A percentile compares a stretch with the other conserved stretches of the same genome.
Evolutionary conservation across 257 asterid genomes (phyloP).

Genomic region (Solanum infundibuliforme): DNA sequence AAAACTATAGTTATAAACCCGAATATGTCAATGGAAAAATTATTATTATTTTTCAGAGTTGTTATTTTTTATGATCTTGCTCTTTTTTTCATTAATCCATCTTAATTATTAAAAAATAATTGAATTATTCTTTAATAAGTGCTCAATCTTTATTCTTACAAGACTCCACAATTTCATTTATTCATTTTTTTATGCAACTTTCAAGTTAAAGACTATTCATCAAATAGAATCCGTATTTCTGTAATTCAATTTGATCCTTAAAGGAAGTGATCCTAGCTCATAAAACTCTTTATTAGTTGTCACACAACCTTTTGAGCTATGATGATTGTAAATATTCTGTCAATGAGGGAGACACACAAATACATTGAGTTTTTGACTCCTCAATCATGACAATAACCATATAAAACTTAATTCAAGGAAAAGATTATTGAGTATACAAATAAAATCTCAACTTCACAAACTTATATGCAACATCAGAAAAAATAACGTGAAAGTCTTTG

Average conservation of each 20-base stretch:
- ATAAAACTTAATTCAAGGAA: too few species aligned
- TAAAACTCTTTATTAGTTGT: not conserved
- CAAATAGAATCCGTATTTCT: not conserved
- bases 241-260: not conserved
- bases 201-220: not conserved
- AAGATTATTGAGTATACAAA: not conserved
- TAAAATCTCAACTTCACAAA: not conserved
- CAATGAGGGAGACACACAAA: not conserved
- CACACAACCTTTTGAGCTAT: not conserved
- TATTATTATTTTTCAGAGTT: too few species aligned
- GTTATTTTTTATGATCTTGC: too few species aligned
- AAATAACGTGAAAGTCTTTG: not conserved
- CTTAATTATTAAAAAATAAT: too few species aligned
- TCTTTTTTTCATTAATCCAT: not conserved
- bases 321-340: not conserved
- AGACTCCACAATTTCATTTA: not conserved
- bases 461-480: not conserved
- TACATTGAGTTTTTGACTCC: not conserved
- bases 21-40: too few species aligned
- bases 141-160: not conserved
- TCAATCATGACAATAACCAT: not conserved
- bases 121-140: not conserved
- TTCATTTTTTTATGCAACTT: not conserved
- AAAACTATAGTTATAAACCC: too few species aligned
- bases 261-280: not conserved